Evolutionary conservation across 2,329 filamentous ascomycete species (phyloP).

Genomic region (Zasmidium angulare): DNA sequence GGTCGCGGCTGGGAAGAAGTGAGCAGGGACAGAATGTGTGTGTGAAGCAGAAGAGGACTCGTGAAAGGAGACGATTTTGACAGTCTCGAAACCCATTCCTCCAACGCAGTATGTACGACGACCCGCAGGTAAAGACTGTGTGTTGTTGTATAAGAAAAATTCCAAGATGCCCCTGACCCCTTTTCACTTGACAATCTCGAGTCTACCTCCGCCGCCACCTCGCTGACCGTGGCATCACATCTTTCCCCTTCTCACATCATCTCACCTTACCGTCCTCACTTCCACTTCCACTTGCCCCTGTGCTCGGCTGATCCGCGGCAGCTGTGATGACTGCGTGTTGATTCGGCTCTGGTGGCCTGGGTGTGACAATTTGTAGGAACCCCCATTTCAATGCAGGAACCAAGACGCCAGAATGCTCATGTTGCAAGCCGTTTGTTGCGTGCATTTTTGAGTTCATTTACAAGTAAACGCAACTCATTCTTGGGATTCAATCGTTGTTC

Average conservation of each 20-base stretch:
- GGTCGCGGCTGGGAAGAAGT: background rate
- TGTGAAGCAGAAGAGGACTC: too few species aligned
- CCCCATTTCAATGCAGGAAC: background rate
- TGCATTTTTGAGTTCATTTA: background rate
- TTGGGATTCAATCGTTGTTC: conserved; percentile 4
- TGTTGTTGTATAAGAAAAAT: too few species aligned
- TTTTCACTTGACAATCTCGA: background rate
- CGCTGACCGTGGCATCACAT: too few species aligned
- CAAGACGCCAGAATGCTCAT: background rate
- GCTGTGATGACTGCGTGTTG: background rate
- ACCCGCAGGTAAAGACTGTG: too few species aligned
- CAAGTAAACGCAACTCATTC: background rate
- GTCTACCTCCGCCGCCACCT: background rate
- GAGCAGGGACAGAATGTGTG: background rate
- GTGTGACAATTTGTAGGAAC: background rate
- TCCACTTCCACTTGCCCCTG: too few species aligned
- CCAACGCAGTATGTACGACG: too few species aligned
- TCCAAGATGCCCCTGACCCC: background rate
- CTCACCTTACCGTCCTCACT: too few species aligned
- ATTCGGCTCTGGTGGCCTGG: conserved; percentile 5
- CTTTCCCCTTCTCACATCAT: background rate
- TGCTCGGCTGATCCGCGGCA: background rate
- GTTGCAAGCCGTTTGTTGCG: background rate
- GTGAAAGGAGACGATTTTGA: too few species aligned
- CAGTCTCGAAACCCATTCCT: too few species aligned